Conservation (phyloP, 2,329 filamentous ascomycete species). For the Fusarium brachygibbosum region DNA sequence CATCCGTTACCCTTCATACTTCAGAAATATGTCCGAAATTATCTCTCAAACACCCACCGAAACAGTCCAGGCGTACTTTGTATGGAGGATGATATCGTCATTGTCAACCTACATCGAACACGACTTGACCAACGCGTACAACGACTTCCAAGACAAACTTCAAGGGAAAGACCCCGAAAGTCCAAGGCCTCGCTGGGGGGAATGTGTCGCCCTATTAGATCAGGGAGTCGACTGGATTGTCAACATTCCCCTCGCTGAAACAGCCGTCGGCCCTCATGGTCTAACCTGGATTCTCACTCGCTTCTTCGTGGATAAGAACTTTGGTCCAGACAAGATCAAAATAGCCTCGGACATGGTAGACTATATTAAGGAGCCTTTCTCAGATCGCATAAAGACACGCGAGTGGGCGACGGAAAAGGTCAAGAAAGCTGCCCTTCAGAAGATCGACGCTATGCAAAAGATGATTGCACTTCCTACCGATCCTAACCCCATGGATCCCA, state of each 20-base stretch:
- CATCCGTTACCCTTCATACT: not conserved
- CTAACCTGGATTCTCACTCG: constrained; percentile 77
- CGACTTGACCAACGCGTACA: constrained; percentile 70
- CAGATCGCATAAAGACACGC: constrained; percentile 68
- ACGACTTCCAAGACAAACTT: constrained; percentile 71
- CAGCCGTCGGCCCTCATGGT: constrained; percentile 47
- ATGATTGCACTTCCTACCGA: constrained; percentile 77
- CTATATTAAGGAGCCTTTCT: constrained; percentile 77
- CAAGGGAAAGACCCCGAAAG: constrained; percentile 58
- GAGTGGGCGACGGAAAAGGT: constrained; percentile 76
- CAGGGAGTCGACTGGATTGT: constrained; percentile 24
- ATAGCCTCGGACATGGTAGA: constrained; percentile 78
- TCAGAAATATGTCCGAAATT: constrained; percentile 1
- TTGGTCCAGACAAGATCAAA: constrained; percentile 74
- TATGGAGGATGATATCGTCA: constrained; percentile 72
- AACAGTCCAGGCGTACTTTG: constrained; percentile 71
- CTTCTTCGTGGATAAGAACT: constrained; percentile 78
- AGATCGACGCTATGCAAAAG: constrained; percentile 75
- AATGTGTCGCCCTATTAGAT: constrained; percentile 20
- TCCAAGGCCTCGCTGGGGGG: constrained; percentile 20
- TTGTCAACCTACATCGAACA: constrained; percentile 69
- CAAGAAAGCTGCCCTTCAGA: constrained; percentile 70
- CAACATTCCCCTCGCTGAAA: not conserved
- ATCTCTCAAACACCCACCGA: constrained; percentile 62
- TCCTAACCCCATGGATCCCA: constrained; percentile 72